A percentile compares a stretch with the other conserved stretches of the same genome.
phyloP scores from a whole-genome alignment of 257 asterid species.

The Asclepias syriaca region DNA sequence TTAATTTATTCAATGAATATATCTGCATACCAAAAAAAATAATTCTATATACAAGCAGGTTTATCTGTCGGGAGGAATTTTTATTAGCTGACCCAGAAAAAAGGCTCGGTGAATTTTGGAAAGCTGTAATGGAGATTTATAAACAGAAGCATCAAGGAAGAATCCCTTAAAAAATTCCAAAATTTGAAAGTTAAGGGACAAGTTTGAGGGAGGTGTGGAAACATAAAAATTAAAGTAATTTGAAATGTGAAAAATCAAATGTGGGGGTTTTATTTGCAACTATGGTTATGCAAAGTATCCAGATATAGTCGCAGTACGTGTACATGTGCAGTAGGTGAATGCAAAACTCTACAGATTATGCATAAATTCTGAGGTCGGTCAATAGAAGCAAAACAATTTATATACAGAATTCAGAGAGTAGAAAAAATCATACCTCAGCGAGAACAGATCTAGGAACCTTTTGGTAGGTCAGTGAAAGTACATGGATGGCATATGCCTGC shows the following conservation, averaged over 20 bases:
- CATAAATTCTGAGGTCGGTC: not conserved
- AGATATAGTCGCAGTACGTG: not conserved
- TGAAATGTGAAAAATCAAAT: not conserved
- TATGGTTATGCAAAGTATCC: not conserved
- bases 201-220: not conserved
- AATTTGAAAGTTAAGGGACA: not conserved
- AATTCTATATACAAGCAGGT: not conserved
- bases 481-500: slow-evolving; percentile 73
- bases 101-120: not conserved
- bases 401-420: not conserved
- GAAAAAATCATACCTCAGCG: slow-evolving; percentile 71
- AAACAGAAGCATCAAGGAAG: not conserved
- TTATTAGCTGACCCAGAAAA: not conserved
- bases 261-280: not conserved
- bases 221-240: not conserved
- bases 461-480: slow-evolving; percentile 73
- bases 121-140: not conserved
- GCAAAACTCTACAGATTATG: not conserved
- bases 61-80: not conserved
- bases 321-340: not conserved
- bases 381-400: not conserved
- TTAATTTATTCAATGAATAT: not conserved
- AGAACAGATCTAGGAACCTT: slow-evolving; percentile 62
- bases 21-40: not conserved
- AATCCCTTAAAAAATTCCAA: not conserved